phyloP scores from a whole-genome alignment of 257 asterid species.

The Lycium ferocissimum region DNA sequence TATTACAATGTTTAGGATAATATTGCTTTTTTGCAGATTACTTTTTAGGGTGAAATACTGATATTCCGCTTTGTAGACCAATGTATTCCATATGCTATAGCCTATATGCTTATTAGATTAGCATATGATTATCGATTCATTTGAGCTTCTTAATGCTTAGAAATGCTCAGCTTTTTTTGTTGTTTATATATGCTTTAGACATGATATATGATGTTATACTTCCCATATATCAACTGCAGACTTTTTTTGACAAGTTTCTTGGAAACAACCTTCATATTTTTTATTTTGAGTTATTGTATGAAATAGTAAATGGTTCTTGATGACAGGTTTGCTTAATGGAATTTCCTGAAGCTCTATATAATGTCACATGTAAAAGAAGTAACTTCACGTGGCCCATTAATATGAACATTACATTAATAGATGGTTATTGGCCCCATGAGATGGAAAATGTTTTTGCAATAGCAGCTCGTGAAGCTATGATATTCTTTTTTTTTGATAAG shows the following conservation, averaged over 20 bases:
- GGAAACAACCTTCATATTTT: background rate
- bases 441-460: background rate
- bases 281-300: conserved; percentile 20
- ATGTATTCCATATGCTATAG: background rate
- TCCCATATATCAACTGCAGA: background rate
- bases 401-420: background rate
- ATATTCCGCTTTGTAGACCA: background rate
- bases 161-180: background rate
- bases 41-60: background rate
- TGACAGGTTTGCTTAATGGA: background rate
- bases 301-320: background rate
- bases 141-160: conserved; percentile 2
- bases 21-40: background rate
- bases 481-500: too few relatives aligned
- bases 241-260: background rate
- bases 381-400: conserved; percentile 14
- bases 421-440: background rate
- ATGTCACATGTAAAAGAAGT: background rate
- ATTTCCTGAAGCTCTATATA: background rate
- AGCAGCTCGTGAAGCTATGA: background rate
- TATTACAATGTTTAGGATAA: background rate
- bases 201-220: background rate
- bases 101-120: background rate
- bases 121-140: background rate
- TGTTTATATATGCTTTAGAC: background rate